These are phyloP conservation scores for Sodiomyces alkalinus DNA, from an alignment of 2,329 filamentous ascomycete species.

Conservation along the genomic window DNA sequence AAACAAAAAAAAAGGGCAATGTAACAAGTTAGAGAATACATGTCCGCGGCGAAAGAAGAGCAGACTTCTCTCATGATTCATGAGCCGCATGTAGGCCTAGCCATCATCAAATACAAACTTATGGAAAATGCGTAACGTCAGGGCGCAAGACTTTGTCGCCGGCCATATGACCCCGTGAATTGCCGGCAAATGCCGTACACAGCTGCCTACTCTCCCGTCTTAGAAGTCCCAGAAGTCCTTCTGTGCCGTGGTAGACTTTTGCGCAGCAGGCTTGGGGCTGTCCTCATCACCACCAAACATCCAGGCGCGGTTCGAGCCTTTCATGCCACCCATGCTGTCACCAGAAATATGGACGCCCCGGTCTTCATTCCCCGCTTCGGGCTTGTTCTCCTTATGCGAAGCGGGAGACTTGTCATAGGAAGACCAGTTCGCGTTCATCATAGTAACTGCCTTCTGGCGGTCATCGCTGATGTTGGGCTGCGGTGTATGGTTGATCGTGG, in stretches of 20 bases:
- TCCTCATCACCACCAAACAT: constrained; percentile 37
- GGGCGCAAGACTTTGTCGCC: not conserved
- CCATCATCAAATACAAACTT: constrained; percentile 1
- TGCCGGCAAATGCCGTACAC: constrained; percentile 4
- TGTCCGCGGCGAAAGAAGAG: constrained; percentile 1
- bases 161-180: constrained; percentile 4
- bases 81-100: constrained; percentile 17
- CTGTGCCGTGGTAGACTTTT: constrained; percentile 19
- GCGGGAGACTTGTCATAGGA: constrained; percentile 38
- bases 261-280: constrained; percentile 16
- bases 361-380: constrained; percentile 5
- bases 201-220: too few relatives aligned
- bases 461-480: constrained; percentile 36
- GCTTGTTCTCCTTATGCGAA: constrained; percentile 35
- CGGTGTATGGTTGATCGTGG: constrained; percentile 22
- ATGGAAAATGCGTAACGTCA: constrained; percentile 3
- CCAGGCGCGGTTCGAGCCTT: constrained; percentile 40
- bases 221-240: constrained; percentile 35
- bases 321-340: constrained; percentile 51
- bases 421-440: constrained; percentile 53
- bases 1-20: constrained; percentile 4
- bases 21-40: constrained; percentile 3
- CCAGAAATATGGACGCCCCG: constrained; percentile 33
- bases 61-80: constrained; percentile 14
- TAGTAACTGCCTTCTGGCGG: constrained; percentile 54